These are phyloP conservation scores for Clathrus columnatus DNA, from an alignment of 768 basidiomycete species.

Conservation along the genomic window DNA sequence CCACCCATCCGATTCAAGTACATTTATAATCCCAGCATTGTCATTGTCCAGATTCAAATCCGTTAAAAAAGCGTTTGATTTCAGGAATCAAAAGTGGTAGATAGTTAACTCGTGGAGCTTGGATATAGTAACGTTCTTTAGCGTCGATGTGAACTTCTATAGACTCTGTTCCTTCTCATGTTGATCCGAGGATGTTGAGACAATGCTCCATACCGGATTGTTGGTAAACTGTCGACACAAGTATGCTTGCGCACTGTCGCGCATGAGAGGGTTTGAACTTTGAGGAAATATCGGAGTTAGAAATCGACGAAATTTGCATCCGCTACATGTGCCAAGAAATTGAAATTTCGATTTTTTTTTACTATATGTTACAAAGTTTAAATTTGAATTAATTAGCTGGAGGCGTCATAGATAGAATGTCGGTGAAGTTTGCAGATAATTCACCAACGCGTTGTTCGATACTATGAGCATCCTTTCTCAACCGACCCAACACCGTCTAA, in stretches of 20 bases:
- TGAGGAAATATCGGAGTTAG: too few relatives aligned
- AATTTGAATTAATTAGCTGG: too few relatives aligned
- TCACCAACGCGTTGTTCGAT: background rate
- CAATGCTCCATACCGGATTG: too few relatives aligned
- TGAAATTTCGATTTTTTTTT: too few relatives aligned
- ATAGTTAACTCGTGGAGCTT: conserved; percentile 88
- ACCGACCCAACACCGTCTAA: background rate
- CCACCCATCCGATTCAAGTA: conserved; percentile 95
- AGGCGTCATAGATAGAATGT: background rate
- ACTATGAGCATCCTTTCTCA: background rate
- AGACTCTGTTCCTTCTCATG: conserved; percentile 87
- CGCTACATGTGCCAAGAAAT: too few relatives aligned
- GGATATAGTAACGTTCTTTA: conserved; percentile 83
- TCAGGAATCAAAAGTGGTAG: conserved; percentile 87
- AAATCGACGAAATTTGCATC: too few relatives aligned
- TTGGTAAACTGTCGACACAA: too few relatives aligned
- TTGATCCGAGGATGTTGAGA: too few relatives aligned
- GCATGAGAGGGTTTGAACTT: too few relatives aligned
- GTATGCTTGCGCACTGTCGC: too few relatives aligned
- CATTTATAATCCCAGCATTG: conserved; percentile 60
- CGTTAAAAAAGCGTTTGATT: conserved; percentile 79
- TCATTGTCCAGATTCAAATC: conserved; percentile 92
- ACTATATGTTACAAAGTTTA: too few relatives aligned
- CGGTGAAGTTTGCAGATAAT: background rate
- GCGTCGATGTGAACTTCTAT: conserved; percentile 84